Evolutionary conservation across 2,329 filamentous ascomycete species (phyloP).

Genomic region (Didymella glomerata): DNA sequence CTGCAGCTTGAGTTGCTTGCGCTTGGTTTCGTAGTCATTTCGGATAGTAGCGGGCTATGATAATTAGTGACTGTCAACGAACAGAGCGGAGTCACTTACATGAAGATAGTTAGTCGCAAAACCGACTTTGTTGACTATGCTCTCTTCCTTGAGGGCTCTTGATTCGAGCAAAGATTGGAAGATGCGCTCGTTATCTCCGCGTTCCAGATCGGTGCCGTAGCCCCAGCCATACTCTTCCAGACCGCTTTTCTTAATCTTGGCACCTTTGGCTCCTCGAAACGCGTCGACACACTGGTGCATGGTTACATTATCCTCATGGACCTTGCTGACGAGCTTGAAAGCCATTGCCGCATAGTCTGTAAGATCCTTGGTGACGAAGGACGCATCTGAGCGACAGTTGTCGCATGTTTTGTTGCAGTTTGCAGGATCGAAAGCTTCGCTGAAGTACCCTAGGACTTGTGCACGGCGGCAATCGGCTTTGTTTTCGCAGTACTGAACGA

Average conservation of each 20-base stretch:
- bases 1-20: conserved; percentile 59
- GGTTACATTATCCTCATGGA: conserved; percentile 65
- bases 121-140: conserved; percentile 68
- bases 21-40: conserved; percentile 53
- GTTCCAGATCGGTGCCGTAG: conserved; percentile 72
- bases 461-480: conserved; percentile 84
- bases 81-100: conserved; percentile 55
- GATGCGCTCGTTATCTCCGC: conserved; percentile 82
- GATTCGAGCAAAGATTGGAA: conserved; percentile 79
- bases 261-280: conserved; percentile 74
- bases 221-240: conserved; percentile 67
- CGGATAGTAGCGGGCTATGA: conserved; percentile 56
- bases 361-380: conserved; percentile 79
- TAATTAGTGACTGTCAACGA: conserved; percentile 23
- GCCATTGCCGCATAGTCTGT: conserved; percentile 76
- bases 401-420: conserved; percentile 83
- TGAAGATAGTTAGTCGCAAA: conserved; percentile 79
- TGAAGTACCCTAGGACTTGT: conserved; percentile 93
- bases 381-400: conserved; percentile 79
- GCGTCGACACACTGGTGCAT: conserved; percentile 84
- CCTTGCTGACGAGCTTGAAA: conserved; percentile 70
- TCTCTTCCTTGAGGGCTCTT: conserved; percentile 75
- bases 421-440: conserved; percentile 76
- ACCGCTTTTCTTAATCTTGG: conserved; percentile 63
- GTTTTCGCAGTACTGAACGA: conserved; percentile 91